Percentiles rank a stretch among this genome's conserved stretches.
phyloP scores from a whole-genome alignment of 2,329 filamentous ascomycete species.

The Westerdykella ornata region DNA sequence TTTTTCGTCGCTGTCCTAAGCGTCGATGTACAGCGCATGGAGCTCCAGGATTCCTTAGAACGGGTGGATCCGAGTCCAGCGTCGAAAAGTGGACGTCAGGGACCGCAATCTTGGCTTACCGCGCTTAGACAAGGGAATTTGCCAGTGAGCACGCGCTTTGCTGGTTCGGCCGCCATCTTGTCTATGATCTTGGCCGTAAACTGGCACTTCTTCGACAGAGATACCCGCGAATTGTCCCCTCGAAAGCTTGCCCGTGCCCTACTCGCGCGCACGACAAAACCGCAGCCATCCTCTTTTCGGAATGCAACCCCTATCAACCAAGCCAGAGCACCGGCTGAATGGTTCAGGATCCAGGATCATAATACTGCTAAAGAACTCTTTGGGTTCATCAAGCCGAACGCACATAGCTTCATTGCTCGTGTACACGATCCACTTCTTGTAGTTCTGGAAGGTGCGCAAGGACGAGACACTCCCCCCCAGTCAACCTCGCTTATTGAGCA shows the following conservation, averaged over 20 bases:
- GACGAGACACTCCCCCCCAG: conserved; percentile 48
- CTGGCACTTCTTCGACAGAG: conserved; percentile 67
- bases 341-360: conserved; percentile 71
- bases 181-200: conserved; percentile 67
- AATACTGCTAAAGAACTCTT: conserved; percentile 72
- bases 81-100: conserved; percentile 45
- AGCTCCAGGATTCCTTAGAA: conserved; percentile 65
- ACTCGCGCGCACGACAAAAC: conserved; percentile 17
- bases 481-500: conserved; percentile 50
- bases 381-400: conserved; percentile 63
- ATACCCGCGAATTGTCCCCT: conserved; percentile 35
- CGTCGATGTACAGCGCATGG: conserved; percentile 68
- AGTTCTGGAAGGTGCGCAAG: conserved; percentile 61
- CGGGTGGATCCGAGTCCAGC: conserved; percentile 29
- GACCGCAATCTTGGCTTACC: conserved; percentile 52
- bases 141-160: conserved; percentile 65
- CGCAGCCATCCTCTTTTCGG: conserved; percentile 10
- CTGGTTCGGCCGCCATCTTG: conserved; percentile 65
- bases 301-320: conserved; percentile 59
- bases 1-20: conserved; percentile 75
- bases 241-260: conserved; percentile 6
- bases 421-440: conserved; percentile 71
- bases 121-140: conserved; percentile 58
- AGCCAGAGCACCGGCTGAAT: conserved; percentile 67
- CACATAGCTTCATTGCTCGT: conserved; percentile 64